Evolutionary conservation across 176 grass and related monocot species (phyloP), one percentile per base, ranked within the genome.

Genomic region (Tillandsia leiboldiana): DNA sequence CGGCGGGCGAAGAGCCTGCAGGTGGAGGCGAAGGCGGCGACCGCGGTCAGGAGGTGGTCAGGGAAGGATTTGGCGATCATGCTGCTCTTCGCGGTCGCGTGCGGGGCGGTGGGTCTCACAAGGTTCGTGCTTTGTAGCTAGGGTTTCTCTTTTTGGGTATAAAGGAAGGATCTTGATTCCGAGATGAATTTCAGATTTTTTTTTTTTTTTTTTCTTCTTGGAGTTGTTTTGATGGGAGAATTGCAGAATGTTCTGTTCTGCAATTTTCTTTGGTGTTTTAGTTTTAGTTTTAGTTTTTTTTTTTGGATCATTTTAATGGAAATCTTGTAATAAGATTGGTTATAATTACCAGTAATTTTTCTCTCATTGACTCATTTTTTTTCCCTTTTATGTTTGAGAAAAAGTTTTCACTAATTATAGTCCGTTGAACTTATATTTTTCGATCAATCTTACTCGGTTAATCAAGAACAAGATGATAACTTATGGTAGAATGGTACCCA

Each of bases 41-140:
- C 77, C 1, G 51, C 70, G 12, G 64, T 77, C 11, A 75, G 78
- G 73, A 69, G 86, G 17, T 96, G 87, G 85, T 79, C 88, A 7
- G 27, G 76, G 1, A 84, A 79, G 78, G 93, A 97, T 81, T 83
- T 92, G 29, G 64, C 79, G 51, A 72, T 86, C 51, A 85, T 87
- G 61, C 54, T 79, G 0, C 78, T 97, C 71, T 74, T 81, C 65
- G 70, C 58, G 13, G 81, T 74, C n/a, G 80, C 89, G 8, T 97
- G 87, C 61, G 83, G 79, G 3, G 83, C 87, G 53, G 73, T 97
- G 67, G 86, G 81, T 53, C 76, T 92, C 74, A 90, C 80, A 53
- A 85, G 93, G 75, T 87, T 87, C 83, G 70, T 97, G 29, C 82
- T 97, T 56, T 97, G 93, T 75, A 74, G 80, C n/a, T 87, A 92